Percentiles rank a stretch among this genome's conserved stretches.
phyloP scores from a whole-genome alignment of 148 eudicot species.

The Amaranthus palmeri region DNA sequence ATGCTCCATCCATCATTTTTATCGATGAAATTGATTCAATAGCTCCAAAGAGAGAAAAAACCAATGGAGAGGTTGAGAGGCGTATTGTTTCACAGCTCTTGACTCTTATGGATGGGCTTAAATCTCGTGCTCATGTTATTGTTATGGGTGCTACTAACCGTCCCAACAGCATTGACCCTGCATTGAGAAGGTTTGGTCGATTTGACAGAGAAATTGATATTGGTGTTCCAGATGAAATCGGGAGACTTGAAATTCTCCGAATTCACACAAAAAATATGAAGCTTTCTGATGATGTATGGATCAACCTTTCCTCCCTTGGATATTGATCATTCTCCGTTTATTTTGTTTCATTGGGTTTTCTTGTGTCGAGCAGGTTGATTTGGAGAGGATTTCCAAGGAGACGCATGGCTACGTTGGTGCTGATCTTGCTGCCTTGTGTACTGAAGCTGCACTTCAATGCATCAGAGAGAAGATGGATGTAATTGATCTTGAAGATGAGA shows the following conservation, averaged over 20 bases:
- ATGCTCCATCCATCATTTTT: no score
- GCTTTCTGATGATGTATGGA: constrained; percentile 33
- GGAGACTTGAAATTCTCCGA: constrained; percentile 43
- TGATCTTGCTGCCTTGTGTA: constrained; percentile 42
- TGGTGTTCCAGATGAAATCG: constrained; percentile 46
- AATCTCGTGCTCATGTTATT: constrained; percentile 40
- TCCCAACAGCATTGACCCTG: constrained; percentile 44
- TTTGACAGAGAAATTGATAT: constrained; percentile 41
- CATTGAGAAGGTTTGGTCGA: constrained; percentile 42
- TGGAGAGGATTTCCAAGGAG: constrained; percentile 36
- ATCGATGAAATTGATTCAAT: no score
- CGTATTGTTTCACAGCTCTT: constrained; percentile 19
- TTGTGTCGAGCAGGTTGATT: constrained; percentile 31
- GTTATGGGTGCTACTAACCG: constrained; percentile 46
- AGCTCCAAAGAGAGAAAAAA: no score
- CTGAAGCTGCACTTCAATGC: constrained; percentile 46
- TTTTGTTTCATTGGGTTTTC: neutral
- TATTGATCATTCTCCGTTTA: neutral
- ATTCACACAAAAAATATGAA: constrained; percentile 50
- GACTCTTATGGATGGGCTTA: constrained; percentile 45
- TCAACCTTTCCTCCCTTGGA: neutral
- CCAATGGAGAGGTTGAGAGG: no score
- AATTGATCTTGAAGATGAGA: constrained; percentile 41
- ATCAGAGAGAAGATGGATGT: constrained; percentile 47
- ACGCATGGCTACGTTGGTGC: constrained; percentile 46